phyloP scores from a whole-genome alignment of 371 early-diverging fungal genomes.

The Zychaea mexicana region DNA sequence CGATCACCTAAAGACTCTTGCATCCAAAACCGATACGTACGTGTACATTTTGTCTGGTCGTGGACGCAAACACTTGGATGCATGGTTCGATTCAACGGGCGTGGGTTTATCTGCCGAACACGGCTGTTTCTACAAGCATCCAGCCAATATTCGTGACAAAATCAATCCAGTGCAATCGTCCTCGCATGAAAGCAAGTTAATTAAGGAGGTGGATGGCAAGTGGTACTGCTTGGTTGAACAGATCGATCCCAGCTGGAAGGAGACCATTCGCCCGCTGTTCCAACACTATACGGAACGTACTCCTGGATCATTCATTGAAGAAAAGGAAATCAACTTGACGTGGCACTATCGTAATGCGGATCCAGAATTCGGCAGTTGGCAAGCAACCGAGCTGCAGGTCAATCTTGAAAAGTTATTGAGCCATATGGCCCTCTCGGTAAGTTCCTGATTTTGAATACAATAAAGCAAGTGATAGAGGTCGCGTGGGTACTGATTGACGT shows the following conservation, averaged over 20 bases:
- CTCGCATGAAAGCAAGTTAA: conserved; percentile 64
- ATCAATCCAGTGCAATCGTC: conserved; percentile 31
- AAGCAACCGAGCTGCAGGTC: conserved; percentile 83
- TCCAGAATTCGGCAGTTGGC: conserved; percentile 82
- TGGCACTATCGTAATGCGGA: conserved; percentile 95
- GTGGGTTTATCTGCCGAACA: conserved; percentile 95
- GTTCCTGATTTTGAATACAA: conserved; percentile 26
- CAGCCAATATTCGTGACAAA: conserved; percentile 57
- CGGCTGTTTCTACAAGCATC: conserved; percentile 96
- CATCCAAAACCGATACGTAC: conserved; percentile 78
- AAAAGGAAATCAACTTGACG: conserved; percentile 86
- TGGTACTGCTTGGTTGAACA: conserved; percentile 91
- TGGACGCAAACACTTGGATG: conserved; percentile 78
- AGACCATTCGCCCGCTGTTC: conserved; percentile 90
- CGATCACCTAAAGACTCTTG: conserved; percentile 67
- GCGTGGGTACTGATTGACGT: too few species aligned
- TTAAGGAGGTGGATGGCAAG: conserved; percentile 59
- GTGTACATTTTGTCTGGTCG: conserved; percentile 95
- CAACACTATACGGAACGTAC: conserved; percentile 95
- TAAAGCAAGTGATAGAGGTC: too few species aligned
- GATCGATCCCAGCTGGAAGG: conserved; percentile 90
- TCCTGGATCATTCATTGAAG: conserved; percentile 92
- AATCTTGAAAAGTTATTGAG: conserved; percentile 92
- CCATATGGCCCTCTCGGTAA: conserved; percentile 90
- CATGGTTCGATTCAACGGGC: conserved; percentile 86